Evolutionary conservation across 257 asterid species (phyloP).

Genomic region (Thymus mandschuricus): DNA sequence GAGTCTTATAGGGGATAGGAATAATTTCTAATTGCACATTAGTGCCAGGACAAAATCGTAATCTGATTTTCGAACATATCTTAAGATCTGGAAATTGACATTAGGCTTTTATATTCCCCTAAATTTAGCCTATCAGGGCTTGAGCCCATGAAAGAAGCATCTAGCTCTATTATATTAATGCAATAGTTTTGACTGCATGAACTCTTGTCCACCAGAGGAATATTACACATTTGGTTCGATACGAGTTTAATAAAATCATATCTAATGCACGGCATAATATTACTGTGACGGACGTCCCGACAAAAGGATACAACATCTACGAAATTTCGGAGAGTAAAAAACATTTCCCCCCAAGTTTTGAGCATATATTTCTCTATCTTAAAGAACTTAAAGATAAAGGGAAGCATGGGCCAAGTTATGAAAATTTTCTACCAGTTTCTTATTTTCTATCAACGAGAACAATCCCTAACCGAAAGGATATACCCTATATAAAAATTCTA

Average conservation of each 20-base stretch:
- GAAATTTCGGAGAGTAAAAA: no score
- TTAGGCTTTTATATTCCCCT: neutral
- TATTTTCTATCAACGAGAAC: no score
- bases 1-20: neutral
- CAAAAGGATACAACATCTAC: no score
- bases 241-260: no score
- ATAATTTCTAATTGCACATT: slow-evolving; percentile 1
- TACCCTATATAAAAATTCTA: neutral
- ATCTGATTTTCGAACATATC: neutral
- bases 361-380: no score
- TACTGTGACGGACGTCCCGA: no score
- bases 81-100: neutral
- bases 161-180: neutral
- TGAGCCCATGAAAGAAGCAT: slow-evolving; percentile 25
- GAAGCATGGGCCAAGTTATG: neutral
- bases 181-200: neutral
- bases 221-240: no score
- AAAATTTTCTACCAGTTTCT: no score
- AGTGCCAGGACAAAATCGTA: slow-evolving; percentile 11
- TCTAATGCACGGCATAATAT: no score
- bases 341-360: no score
- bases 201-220: no score
- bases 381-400: no score
- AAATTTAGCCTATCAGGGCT: neutral
- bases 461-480: neutral